Evolutionary conservation across 495 filamentous ascomycete species (phyloP), one percentile per base, ranked within the genome.

Genomic region (Penicillium alfredii): DNA sequence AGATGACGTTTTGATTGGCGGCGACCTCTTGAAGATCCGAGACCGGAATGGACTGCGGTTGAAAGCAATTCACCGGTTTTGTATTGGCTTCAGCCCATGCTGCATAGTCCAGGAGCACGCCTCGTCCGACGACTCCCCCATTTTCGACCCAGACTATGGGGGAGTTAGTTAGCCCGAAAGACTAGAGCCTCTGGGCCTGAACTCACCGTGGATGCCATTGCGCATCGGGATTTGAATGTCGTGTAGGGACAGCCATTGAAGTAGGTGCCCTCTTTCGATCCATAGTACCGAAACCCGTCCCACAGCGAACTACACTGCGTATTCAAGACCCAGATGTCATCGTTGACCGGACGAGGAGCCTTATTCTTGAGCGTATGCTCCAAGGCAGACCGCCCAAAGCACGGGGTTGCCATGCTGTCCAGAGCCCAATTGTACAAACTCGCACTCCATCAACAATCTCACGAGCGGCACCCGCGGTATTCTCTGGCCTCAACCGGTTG

Each of bases 301-400:
- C 73, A 77, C 44, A 78, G 75, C 3, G 58, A 66, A 29, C 62
- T 66, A 16, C 61, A 58, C 61, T 82, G 77, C 8, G 77, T 70
- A 51, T 83, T 82, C 47, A 83, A 76, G 8, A 61, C 67, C 65
- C 75, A 67, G 13, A 73, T 49, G 53, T 81, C 76, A 46, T 81
- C 77, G 38, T 79, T 80, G 20, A 78, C 68, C 2, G 45, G 44
- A 30, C 58, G 49, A n/a, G 65, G 64, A 6, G 50, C 45, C 46
- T 65, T 66, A 25, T 64, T 59, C 21, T 46, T 51, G 18, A 71
- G 50, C 0, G 41, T 30, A 34, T 70, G 61, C 11, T 56, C 32
- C 38, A 62, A 60, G 3, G 46, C 30, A 5, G 45, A 25, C 10
- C 66, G 44, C 3, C 50, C 51, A 39, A 60, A 63, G 14, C 44